A percentile compares a stretch with the other conserved stretches of the same genome.
These are phyloP conservation scores for Daedalea quercina DNA, from an alignment of 768 basidiomycete genomes.

Conservation along the genomic window DNA sequence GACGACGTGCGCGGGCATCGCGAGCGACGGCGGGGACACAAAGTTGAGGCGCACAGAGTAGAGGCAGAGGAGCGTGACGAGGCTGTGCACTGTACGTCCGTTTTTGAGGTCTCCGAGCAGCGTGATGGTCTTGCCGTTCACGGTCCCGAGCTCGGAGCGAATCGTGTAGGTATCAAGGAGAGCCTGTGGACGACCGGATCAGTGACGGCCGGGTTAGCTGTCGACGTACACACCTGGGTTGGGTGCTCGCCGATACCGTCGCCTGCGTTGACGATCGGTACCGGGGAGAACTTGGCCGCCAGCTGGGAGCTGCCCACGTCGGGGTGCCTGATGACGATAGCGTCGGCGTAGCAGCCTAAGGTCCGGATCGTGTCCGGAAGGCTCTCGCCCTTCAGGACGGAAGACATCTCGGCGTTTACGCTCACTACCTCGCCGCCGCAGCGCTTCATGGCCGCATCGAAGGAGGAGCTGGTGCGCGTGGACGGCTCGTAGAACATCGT, in stretches of 20 bases:
- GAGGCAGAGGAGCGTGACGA: slow-evolving; percentile 85
- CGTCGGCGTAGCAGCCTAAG: slow-evolving; percentile 92
- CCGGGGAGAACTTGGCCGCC: slow-evolving; percentile 94
- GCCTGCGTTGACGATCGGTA: slow-evolving; percentile 94
- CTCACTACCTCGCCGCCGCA: slow-evolving; percentile 95
- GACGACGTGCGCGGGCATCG: slow-evolving; percentile 87
- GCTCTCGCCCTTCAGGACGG: slow-evolving; percentile 90
- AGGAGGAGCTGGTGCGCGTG: slow-evolving; percentile 91
- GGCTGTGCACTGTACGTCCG: slow-evolving; percentile 93
- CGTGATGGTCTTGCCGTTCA: slow-evolving; percentile 92
- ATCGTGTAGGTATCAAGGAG: slow-evolving; percentile 90
- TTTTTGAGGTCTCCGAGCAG: slow-evolving; percentile 96
- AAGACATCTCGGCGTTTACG: slow-evolving; percentile 74
- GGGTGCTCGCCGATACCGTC: slow-evolving; percentile 98
- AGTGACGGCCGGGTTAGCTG: not conserved
- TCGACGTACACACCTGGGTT: slow-evolving; percentile 57
- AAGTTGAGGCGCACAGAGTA: slow-evolving; percentile 96
- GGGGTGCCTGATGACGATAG: slow-evolving; percentile 91
- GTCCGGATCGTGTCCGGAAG: slow-evolving; percentile 92
- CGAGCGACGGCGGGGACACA: slow-evolving; percentile 78
- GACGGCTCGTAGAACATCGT: slow-evolving; percentile 96
- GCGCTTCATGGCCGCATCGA: slow-evolving; percentile 98
- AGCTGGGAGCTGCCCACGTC: slow-evolving; percentile 89
- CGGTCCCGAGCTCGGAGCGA: slow-evolving; percentile 94
- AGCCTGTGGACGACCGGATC: slow-evolving; percentile 38